phyloP scores from a whole-genome alignment of 2,329 filamentous ascomycete species.

The Aspergillus pseudoterreus region DNA sequence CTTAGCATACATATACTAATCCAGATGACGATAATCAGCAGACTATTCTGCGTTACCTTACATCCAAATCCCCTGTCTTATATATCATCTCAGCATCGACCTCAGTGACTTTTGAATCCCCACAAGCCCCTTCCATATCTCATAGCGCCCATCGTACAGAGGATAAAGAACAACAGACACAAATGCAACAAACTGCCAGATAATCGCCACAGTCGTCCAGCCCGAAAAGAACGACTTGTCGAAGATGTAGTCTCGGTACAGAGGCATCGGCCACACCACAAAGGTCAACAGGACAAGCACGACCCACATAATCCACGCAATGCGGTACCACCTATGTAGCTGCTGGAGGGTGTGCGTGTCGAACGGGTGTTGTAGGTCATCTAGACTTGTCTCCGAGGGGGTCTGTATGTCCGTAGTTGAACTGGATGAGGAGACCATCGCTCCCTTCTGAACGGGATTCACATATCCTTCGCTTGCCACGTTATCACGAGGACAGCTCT shows the following conservation, averaged over 20 bases:
- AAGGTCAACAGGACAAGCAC: conserved; percentile 46
- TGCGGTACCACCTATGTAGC: conserved; percentile 36
- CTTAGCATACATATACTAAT: background rate
- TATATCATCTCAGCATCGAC: background rate
- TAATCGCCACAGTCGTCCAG: conserved; percentile 44
- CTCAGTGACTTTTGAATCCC: conserved; percentile 13
- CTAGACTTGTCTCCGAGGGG: conserved; percentile 22
- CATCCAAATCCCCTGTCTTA: background rate
- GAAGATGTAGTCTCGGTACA: conserved; percentile 50
- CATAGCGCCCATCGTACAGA: conserved; percentile 45
- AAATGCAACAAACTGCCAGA: conserved; percentile 50
- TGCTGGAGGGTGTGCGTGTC: conserved; percentile 31
- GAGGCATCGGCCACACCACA: conserved; percentile 48
- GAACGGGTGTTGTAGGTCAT: conserved; percentile 46
- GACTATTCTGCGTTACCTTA: too few species aligned
- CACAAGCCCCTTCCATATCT: conserved; percentile 30
- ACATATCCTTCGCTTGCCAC: background rate
- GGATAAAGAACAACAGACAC: conserved; percentile 47
- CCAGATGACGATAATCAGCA: too few species aligned
- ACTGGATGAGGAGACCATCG: background rate
- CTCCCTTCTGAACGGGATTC: background rate
- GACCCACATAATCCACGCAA: conserved; percentile 40
- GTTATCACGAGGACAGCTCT: background rate
- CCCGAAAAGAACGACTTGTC: conserved; percentile 45
- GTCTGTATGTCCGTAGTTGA: background rate